A percentile compares a stretch with the other conserved stretches of the same genome.
Conservation (phyloP, 441 rosid species). For the Syzygium malaccense region DNA sequence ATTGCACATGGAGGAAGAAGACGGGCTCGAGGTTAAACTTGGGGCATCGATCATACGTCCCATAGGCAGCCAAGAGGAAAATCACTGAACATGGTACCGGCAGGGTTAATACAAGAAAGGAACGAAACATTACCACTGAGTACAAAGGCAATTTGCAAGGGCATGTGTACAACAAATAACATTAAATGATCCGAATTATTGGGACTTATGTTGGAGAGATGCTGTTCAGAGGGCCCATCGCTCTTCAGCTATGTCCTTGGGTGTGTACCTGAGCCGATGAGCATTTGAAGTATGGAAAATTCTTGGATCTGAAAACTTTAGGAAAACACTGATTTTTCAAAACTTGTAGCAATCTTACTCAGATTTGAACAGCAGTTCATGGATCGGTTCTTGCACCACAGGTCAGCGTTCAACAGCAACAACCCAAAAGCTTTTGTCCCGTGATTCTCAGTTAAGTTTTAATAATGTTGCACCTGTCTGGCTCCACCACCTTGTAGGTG, state of each 20-base stretch:
- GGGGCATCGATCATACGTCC: too few relatives aligned
- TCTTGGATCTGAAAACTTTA: neutral
- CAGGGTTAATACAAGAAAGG: neutral
- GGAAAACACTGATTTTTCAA: neutral
- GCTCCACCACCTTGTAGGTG: neutral
- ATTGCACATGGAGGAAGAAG: neutral
- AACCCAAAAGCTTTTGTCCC: neutral
- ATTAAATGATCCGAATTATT: neutral
- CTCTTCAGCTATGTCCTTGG: neutral
- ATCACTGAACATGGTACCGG: neutral
- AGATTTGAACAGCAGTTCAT: neutral
- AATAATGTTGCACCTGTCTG: neutral
- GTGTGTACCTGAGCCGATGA: neutral
- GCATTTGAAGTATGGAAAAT: neutral
- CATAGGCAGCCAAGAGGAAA: too few relatives aligned
- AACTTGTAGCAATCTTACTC: neutral
- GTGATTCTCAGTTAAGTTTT: neutral
- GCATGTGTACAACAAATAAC: neutral
- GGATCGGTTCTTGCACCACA: neutral
- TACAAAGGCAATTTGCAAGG: neutral
- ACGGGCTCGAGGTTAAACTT: neutral
- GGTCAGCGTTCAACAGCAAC: neutral
- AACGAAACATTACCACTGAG: neutral
- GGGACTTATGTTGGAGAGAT: neutral
- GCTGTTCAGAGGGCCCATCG: neutral